Evolutionary conservation across 2,329 filamentous ascomycete species (phyloP).

Genomic region (Immersiporthe knoxdaviesiana): DNA sequence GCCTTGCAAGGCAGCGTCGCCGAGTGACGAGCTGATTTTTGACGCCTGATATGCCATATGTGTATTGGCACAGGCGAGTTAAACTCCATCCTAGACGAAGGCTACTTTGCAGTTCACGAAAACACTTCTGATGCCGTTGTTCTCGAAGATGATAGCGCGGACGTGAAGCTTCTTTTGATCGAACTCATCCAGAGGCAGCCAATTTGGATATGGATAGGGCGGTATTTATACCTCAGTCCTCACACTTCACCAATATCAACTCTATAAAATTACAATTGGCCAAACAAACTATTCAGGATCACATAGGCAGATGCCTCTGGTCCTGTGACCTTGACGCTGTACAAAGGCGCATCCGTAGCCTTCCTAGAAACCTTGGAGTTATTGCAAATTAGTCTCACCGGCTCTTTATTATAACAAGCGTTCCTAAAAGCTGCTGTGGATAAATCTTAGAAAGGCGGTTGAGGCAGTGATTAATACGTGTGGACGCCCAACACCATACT

Average conservation of each 20-base stretch:
- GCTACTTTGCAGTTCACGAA: neutral
- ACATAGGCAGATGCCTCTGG: slow-evolving; percentile 9
- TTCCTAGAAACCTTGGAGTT: neutral
- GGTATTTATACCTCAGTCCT: slow-evolving; percentile 2
- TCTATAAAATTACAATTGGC: slow-evolving; percentile 8
- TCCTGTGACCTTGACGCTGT: slow-evolving; percentile 3
- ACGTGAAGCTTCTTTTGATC: slow-evolving; percentile 7
- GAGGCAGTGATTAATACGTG: neutral
- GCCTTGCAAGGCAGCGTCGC: neutral
- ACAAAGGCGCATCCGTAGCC: neutral
- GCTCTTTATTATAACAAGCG: too few species aligned
- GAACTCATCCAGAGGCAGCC: slow-evolving; percentile 8
- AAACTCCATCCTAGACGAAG: neutral
- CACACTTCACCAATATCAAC: slow-evolving; percentile 4
- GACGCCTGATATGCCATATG: neutral
- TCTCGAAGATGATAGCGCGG: neutral
- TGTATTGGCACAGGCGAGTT: neutral
- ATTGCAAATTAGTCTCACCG: neutral
- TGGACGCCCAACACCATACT: slow-evolving; percentile 3
- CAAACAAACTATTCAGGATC: slow-evolving; percentile 1
- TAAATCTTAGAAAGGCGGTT: neutral
- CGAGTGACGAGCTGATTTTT: neutral
- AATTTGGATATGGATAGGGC: neutral
- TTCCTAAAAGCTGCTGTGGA: neutral
- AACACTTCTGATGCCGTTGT: neutral